phyloP scores from a whole-genome alignment of 2,329 filamentous ascomycete species.

The Pseudogymnoascus sp. region DNA sequence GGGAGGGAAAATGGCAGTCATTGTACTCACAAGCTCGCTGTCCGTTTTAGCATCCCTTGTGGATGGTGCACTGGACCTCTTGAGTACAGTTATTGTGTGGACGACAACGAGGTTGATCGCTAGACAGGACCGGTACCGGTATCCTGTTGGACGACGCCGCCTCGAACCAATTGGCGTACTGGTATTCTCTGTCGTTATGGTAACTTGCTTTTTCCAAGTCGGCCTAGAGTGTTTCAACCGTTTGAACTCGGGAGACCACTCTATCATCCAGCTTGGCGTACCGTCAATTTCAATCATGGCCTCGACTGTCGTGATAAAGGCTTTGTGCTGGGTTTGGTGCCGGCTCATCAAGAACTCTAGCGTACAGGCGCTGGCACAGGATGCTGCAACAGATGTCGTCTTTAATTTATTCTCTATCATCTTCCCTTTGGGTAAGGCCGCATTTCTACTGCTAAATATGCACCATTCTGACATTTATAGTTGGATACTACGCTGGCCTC shows the following conservation, averaged over 20 bases:
- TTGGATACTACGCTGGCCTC: constrained; percentile 49
- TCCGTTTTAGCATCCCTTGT: constrained; percentile 55
- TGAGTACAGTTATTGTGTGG: constrained; percentile 56
- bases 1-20: constrained; percentile 47
- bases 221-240: constrained; percentile 53
- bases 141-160: constrained; percentile 49
- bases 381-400: constrained; percentile 57
- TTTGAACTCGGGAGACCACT: constrained; percentile 42
- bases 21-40: constrained; percentile 48
- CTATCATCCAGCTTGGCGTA: constrained; percentile 42
- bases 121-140: constrained; percentile 35
- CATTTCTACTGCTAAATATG: not conserved
- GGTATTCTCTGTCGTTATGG: constrained; percentile 57
- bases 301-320: constrained; percentile 51
- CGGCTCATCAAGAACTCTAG: constrained; percentile 54
- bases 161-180: constrained; percentile 56
- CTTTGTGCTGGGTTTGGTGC: constrained; percentile 53
- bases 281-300: constrained; percentile 51
- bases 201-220: constrained; percentile 55
- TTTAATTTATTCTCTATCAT: constrained; percentile 58
- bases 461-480: constrained; percentile 20
- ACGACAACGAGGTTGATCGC: constrained; percentile 51
- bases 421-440: constrained; percentile 42
- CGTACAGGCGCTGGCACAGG: constrained; percentile 55
- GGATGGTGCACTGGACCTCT: constrained; percentile 53